Base-by-base conservation (phyloP, 106 monocot genomes). In the Allium fistulosum region DNA sequence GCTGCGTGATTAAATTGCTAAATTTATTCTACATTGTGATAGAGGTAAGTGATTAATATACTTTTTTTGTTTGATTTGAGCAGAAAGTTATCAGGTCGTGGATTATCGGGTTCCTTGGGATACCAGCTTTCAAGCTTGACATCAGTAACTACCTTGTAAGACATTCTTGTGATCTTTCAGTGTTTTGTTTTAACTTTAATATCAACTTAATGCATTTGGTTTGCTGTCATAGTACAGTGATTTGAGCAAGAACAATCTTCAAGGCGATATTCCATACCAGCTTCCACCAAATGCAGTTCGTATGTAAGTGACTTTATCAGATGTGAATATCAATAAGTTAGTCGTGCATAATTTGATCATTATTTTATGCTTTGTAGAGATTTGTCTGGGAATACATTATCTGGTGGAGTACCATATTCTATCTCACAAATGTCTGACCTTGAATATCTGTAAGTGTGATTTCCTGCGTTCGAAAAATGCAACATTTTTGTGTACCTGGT, bases 91-190 rank as follows among this genome's bases (percentile, higher is more conserved):
- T 81, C 92, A 63, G 89, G 84, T 55, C 87, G 87, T 73, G 89
- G 89, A 63, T 72, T 97, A 65, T 79, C 73, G 58, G 97, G 97
- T 49, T 74, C 88, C 53, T 79, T 97, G 69, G 97, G 97, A 11
- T 97, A 97, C 59, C 97, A 92, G 63, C 87, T 97, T 49, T 89
- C 97, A 2, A 92, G 87, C 66, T 84, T 97, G 79, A 81, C 84
- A 67, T 97, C 97, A 63, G 87, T 97, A 59, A 97, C 87, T 63
- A 62, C 84, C 74, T 92, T 97, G 97, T 92, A 76, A 85, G 97
- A 67, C 66, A 69, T 67, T 26, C 37, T 68, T 66, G 61, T 55
- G 16, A 48, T 7, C 57, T 59, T 26, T 64, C 59, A 51, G 13
- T 57, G 49, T 22, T 11, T 16, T 48, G 50, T 79, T 66, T 55